phyloP scores from a whole-genome alignment of 495 filamentous ascomycete species.

The Glonium stellatum region DNA sequence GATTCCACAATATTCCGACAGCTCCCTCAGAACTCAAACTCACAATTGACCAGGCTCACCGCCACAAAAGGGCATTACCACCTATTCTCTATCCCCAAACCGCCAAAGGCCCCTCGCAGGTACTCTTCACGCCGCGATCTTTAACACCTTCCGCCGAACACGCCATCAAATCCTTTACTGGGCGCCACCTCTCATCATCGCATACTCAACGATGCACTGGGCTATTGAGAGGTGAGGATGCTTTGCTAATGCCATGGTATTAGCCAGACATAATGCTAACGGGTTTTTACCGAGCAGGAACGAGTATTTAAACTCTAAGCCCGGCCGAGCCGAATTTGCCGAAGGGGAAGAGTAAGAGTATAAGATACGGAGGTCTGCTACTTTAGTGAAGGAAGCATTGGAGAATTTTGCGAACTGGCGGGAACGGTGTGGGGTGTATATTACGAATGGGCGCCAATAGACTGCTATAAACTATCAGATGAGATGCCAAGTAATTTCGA shows the following conservation, averaged over 20 bases:
- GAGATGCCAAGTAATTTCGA: not conserved
- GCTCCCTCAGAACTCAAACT: constrained; percentile 8
- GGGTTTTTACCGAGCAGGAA: constrained; percentile 51
- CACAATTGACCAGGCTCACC: constrained; percentile 25
- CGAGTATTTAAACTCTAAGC: constrained; percentile 87
- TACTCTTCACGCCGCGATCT: constrained; percentile 45
- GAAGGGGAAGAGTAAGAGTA: constrained; percentile 34
- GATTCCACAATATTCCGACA: not conserved
- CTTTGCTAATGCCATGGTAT: not conserved
- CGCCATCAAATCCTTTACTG: constrained; percentile 71
- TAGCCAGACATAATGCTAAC: not conserved
- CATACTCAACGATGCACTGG: constrained; percentile 78
- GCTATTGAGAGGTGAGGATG: constrained; percentile 65
- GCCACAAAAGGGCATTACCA: constrained; percentile 50
- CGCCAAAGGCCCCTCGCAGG: constrained; percentile 53
- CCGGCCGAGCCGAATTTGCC: constrained; percentile 55
- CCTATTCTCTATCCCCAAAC: constrained; percentile 46
- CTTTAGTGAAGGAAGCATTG: not conserved
- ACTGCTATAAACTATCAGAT: not conserved
- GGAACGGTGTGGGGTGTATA: not conserved
- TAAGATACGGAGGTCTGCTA: not conserved
- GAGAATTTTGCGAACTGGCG: not conserved
- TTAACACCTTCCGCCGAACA: constrained; percentile 57
- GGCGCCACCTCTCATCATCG: constrained; percentile 65
- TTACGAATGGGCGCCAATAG: constrained; percentile 3